A percentile compares a stretch with the other conserved stretches of the same genome.
These are phyloP conservation scores for Coniochaeta pulveracea DNA, from an alignment of 2,329 filamentous ascomycete species.

Conservation along the genomic window DNA sequence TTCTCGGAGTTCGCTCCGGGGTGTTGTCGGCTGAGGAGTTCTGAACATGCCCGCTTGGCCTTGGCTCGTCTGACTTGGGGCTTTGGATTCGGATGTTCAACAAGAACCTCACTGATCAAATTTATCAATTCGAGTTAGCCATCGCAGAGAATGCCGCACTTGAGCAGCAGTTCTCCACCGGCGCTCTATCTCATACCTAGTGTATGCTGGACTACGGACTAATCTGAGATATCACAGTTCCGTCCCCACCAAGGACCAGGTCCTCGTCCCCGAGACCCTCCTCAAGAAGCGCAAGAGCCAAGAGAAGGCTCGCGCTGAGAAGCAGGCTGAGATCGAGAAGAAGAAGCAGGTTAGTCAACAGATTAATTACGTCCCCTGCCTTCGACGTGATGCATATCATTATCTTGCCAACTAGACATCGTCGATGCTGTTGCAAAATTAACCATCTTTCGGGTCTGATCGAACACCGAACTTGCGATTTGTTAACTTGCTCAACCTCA, in stretches of 20 bases:
- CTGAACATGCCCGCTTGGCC: constrained; percentile 7
- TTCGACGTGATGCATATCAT: constrained; percentile 78
- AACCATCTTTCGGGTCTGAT: constrained; percentile 99
- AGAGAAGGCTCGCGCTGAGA: constrained; percentile 96
- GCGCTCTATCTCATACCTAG: constrained; percentile 58
- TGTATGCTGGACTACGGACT: constrained; percentile 65
- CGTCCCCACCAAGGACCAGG: constrained; percentile 88
- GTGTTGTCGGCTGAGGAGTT: constrained; percentile 68
- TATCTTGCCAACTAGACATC: constrained; percentile 84
- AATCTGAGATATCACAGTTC: constrained; percentile 64
- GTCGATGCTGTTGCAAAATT: constrained; percentile 97
- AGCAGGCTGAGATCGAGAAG: constrained; percentile 67
- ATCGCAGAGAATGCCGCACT: constrained; percentile 88
- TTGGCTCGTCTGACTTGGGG: background rate
- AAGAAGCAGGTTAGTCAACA: constrained; percentile 73
- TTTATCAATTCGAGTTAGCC: constrained; percentile 59
- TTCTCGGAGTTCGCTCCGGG: constrained; percentile 44
- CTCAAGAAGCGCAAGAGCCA: constrained; percentile 99
- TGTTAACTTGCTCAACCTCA: background rate
- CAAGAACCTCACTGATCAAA: constrained; percentile 53
- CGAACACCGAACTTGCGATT: constrained; percentile 7
- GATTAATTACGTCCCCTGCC: constrained; percentile 11
- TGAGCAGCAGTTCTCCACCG: constrained; percentile 88
- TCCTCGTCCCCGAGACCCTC: constrained; percentile 97
- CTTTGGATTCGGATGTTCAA: constrained; percentile 1